phyloP scores from a whole-genome alignment of 2,329 filamentous ascomycete species.

The Allantophomopsis cytisporea region DNA sequence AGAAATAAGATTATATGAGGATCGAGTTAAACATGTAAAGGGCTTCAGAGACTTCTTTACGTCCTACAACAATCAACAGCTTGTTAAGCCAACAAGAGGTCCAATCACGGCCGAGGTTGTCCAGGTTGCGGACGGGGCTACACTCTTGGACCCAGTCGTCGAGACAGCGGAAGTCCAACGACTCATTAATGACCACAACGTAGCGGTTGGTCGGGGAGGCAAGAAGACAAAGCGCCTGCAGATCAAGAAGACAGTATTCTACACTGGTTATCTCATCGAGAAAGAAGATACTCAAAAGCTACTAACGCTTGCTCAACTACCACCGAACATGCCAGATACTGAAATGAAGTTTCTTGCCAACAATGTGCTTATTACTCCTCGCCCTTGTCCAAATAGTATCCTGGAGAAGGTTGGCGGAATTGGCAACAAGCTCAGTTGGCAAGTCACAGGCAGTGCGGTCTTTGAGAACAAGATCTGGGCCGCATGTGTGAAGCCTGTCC shows the following conservation, averaged over 20 bases:
- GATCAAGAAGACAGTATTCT: conserved; percentile 81
- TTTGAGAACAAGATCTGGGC: conserved; percentile 82
- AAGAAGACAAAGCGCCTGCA: conserved; percentile 34
- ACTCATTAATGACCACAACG: conserved; percentile 82
- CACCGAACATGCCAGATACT: conserved; percentile 44
- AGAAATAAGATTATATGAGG: conserved; percentile 69
- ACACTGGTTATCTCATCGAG: conserved; percentile 80
- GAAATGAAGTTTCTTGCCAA: conserved; percentile 77
- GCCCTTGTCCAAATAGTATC: conserved; percentile 57
- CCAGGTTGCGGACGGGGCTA: conserved; percentile 67
- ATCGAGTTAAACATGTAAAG: conserved; percentile 55
- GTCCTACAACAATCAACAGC: conserved; percentile 53
- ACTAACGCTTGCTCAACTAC: conserved; percentile 53
- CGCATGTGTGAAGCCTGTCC: conserved; percentile 61
- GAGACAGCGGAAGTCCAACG: conserved; percentile 79
- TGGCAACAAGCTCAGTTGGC: conserved; percentile 72
- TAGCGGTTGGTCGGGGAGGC: conserved; percentile 28
- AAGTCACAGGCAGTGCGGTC: conserved; percentile 62
- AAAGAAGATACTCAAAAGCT: conserved; percentile 59
- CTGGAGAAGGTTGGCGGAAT: conserved; percentile 79
- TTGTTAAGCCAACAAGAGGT: conserved; percentile 38
- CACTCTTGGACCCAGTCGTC: conserved; percentile 59
- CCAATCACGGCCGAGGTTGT: conserved; percentile 70
- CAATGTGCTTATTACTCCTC: conserved; percentile 79
- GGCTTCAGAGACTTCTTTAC: conserved; percentile 77